Evolutionary conservation across 805 yeast genomes (phyloP).

Genomic region (Yamadazyma akitaensis): DNA sequence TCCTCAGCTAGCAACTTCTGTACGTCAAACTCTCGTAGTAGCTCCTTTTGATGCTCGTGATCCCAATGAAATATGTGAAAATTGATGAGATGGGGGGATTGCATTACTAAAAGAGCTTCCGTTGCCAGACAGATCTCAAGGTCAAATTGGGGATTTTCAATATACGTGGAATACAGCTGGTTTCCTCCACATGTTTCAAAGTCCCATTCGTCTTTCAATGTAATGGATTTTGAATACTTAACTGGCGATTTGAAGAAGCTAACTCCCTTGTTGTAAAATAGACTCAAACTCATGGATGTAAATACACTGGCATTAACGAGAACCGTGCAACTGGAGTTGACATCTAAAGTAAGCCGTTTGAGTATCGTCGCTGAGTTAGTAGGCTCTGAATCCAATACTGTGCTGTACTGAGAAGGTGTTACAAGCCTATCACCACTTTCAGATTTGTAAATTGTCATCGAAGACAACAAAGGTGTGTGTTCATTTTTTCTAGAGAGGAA

Average conservation of each 20-base stretch:
- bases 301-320: conserved; percentile 18
- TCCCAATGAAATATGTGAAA: conserved; percentile 44
- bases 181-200: conserved; percentile 50
- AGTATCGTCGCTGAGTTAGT: conserved; percentile 39
- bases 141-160: conserved; percentile 54
- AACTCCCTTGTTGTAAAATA: conserved; percentile 26
- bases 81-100: conserved; percentile 28
- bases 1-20: conserved; percentile 31
- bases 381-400: conserved; percentile 18
- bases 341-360: conserved; percentile 23
- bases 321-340: conserved; percentile 25
- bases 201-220: conserved; percentile 44
- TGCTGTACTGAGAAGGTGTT: conserved; percentile 20
- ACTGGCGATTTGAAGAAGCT: conserved; percentile 28
- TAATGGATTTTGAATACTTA: conserved; percentile 16
- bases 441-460: conserved; percentile 22
- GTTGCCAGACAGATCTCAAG: conserved; percentile 19
- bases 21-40: conserved; percentile 21
- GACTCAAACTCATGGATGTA: conserved; percentile 26
- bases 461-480: conserved; percentile 7
- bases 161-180: conserved; percentile 45
- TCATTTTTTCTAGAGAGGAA: conserved; percentile 25
- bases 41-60: conserved; percentile 17
- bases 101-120: conserved; percentile 15
- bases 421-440: conserved; percentile 29